Percentiles rank a stretch among this genome's conserved stretches.
phyloP scores from a whole-genome alignment of 768 basidiomycete genomes.

The Termitomyces sp. region DNA sequence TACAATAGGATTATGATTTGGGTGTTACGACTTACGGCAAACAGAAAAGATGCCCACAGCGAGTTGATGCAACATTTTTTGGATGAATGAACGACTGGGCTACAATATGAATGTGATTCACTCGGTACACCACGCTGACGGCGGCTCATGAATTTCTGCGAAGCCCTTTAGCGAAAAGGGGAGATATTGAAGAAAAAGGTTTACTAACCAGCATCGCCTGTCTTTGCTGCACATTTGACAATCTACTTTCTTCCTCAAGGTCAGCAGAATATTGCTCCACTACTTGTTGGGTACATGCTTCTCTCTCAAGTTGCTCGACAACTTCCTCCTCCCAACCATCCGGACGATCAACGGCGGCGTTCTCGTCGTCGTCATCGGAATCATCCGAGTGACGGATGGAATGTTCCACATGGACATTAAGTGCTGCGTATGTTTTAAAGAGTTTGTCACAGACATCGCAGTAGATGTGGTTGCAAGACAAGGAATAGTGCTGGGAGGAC shows the following conservation, averaged over 20 bases:
- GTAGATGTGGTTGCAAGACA: slow-evolving; percentile 7
- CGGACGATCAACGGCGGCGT: neutral
- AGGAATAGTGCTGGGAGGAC: slow-evolving; percentile 1
- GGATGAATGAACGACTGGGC: slow-evolving; percentile 7
- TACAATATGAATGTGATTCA: slow-evolving; percentile 1
- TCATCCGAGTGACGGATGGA: slow-evolving; percentile 8
- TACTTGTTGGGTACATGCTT: neutral
- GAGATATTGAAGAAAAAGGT: neutral
- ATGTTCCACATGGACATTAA: slow-evolving; percentile 5
- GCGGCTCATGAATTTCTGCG: slow-evolving; percentile 6
- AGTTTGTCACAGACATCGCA: slow-evolving; percentile 5
- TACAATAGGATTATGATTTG: no score
- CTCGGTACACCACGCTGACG: neutral
- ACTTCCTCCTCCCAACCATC: slow-evolving; percentile 14
- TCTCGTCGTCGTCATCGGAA: slow-evolving; percentile 5
- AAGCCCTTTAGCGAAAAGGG: neutral
- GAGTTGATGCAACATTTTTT: slow-evolving; percentile 3
- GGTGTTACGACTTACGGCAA: neutral
- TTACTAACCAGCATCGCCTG: slow-evolving; percentile 7
- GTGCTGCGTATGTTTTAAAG: slow-evolving; percentile 3
- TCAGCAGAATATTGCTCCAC: neutral
- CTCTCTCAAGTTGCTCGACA: slow-evolving; percentile 1
- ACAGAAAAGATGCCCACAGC: slow-evolving; percentile 13
- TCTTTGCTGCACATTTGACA: slow-evolving; percentile 5
- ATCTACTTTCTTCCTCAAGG: neutral